Base-by-base conservation (phyloP, 2,329 filamentous ascomycete species). In the Fusarium acutatum region DNA sequence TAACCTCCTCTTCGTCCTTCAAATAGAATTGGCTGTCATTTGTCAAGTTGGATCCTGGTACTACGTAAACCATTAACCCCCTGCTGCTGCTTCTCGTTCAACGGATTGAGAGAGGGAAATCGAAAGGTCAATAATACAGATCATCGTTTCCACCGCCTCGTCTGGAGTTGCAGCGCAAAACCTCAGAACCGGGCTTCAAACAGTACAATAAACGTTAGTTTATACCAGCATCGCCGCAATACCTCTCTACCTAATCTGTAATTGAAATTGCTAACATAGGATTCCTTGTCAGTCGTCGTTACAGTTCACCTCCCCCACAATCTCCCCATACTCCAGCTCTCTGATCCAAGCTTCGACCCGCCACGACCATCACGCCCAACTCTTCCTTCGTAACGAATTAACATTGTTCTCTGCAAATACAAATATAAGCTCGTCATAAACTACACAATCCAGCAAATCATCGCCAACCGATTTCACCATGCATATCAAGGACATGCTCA, bases 401-500 rank as follows among this genome's bases (percentile, higher is more conserved):
- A 52, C 18, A 32, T 37, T n/a, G 28, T n/a, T 15, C 20, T 41
- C 46, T 32, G 41, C 46, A 53, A 73, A 60, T n/a, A 54, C n/a
- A 57, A n/a, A 22, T 35, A 22, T 30, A 40, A 54, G 28, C 14
- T 40, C n/a, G 40, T n/a, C 34, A 61, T 24, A 47, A 41, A 24
- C 28, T 20, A n/a, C 15, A 17, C 43, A 18, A 35, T n/a, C 30
- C n/a, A 52, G 20, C 15, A 56, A 34, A 43, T 34, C 22, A 15
- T 35, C 24, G 30, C 24, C 37, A 46, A 61, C 70, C 35, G 64
- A 63, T 72, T 72, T 77, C 88, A 92, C 81, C 74, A 98, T 99
- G 96, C 96, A 98, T 85, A 96, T 99, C 88, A 94, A 92, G 77
- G 91, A 96, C 79, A 98, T 98, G 88, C 89, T 99, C 79, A 87